Base-by-base conservation (phyloP, 768 basidiomycete species). In the Trametes cingulata region DNA sequence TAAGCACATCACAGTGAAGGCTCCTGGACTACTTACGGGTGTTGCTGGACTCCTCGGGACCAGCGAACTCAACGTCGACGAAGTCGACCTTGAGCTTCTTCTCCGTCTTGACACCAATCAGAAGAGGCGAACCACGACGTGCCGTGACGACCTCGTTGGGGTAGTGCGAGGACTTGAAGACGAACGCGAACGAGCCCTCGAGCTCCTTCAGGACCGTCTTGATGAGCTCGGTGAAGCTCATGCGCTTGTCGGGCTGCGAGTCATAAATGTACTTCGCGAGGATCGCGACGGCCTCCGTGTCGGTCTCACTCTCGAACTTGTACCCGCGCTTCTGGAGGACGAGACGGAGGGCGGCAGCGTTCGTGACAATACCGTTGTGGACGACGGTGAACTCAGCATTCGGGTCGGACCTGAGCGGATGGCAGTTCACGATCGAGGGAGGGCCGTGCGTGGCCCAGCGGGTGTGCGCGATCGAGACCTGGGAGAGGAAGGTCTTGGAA, bases 61-160 rank as follows among this genome's bases (percentile, higher is more conserved):
- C 87, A 35, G 90, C 86, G 68, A 98, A 86, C 74, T 98, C 95
- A 57, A 99, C 97, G 76, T 98, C 97, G 47, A 99, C 96, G 67
- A 99, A 98, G 78, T 99, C 97, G 39, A 98, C 96, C 81, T 99
- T 99, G 69, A 99, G 84, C 77, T 98, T 98, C 83, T 97, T 95
- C 73, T 99, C 96, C 17, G 97, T 98, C 87, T 98, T 98, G 72
- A 99, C 96, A 78, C 97, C 97, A 70, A 99, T 86, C 58, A 98
- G 77, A 29, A 99, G 85, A 27, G 97, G 97, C 14, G 96, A 98
- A 67, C 97, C 97, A 69, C 97, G 91, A 67, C 95, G 94, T 58
- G 95, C 94, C 51, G 92, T 91, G 63, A 98, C 95, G 64, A 95
- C 85, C 74, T 98, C 92, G 66, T 96, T 91, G 42, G 97, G 97